phyloP scores from a whole-genome alignment of 129 eudicot genomes.

The Centella asiatica region DNA sequence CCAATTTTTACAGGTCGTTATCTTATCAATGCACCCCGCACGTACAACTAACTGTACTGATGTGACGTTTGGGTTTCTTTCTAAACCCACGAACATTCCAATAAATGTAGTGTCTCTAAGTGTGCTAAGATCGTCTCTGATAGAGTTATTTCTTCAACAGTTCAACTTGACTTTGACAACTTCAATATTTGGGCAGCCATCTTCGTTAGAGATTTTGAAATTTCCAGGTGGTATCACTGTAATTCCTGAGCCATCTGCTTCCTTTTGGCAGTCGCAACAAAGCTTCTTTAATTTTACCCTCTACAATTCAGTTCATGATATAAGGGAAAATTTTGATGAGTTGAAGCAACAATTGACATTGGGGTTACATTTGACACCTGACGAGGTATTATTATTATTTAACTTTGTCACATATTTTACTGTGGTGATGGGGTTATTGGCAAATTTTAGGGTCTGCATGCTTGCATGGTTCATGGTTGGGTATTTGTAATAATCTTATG shows the following conservation, averaged over 20 bases:
- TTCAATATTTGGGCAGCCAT: conserved; percentile 55
- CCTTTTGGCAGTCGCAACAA: conserved; percentile 30
- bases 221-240: conserved; percentile 65
- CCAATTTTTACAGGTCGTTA: conserved; percentile 42
- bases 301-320: conserved; percentile 47
- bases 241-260: conserved; percentile 39
- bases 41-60: conserved; percentile 48
- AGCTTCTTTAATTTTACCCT: conserved; percentile 66
- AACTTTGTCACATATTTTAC: conserved; percentile 6
- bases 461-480: not conserved
- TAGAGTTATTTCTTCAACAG: conserved; percentile 48
- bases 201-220: conserved; percentile 53
- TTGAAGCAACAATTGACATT: conserved; percentile 50
- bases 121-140: conserved; percentile 45
- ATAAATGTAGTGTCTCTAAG: conserved; percentile 41
- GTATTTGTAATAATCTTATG: not conserved
- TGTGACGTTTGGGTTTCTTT: conserved; percentile 67
- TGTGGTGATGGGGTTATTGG: not conserved
- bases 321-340: conserved; percentile 39
- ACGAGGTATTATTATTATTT: conserved; percentile 44
- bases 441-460: conserved; percentile 1
- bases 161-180: conserved; percentile 56
- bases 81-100: conserved; percentile 41
- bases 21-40: conserved; percentile 62
- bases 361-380: conserved; percentile 54